Evolutionary conservation across 2,329 filamentous ascomycete genomes (phyloP), one percentile per base, ranked within the genome.

Genomic region (Ophiostoma australiae): DNA sequence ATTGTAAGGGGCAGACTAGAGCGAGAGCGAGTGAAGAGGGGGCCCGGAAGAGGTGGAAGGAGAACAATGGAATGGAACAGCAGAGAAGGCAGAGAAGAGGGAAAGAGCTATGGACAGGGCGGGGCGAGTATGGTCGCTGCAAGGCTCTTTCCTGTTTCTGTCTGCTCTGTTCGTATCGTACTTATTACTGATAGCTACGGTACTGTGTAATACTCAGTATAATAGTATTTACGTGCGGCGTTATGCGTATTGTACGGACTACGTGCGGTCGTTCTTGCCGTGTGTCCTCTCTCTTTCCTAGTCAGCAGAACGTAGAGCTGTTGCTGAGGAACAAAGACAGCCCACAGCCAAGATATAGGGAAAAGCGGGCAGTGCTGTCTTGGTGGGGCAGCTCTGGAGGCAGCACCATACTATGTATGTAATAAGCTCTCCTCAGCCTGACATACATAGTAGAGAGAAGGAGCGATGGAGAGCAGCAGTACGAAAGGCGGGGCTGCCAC

Each of bases 31-130:
- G 20, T 66, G 44, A 63, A 58, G 44, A 52, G 44, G 33, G 52
- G 61, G 39, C 41, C 68, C 70, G 68, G 68, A 71, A 69, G 61
- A 63, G 68, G 70, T 71, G 70, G 70, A 68, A 69, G 61, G 52
- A 58, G 58, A 41, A 41, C 39, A 41, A n/a, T 48, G 44, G 44
- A 66, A 55, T 71, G 68, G 67, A 48, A 27, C 17, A 52, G 27
- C 61, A 63, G 37, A 35, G 61, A 65, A 35, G 61, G 58, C 27
- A 44, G 33, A 66, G 48, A 69, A 55, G 23, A 55, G 58, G 48
- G 31, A 39, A 33, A n/a, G 67, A 17, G 48, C 44, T 58, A 52
- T 39, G 63, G 33, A 41, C 63, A 66, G 13, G 67, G 67, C 23
- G 67, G 41, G 67, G 41, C 37, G 61, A 39, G 37, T 65, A 31